These are phyloP conservation scores for Psophocarpus tetragonolobus DNA, from an alignment of 306 rosid genomes.

Conservation along the genomic window DNA sequence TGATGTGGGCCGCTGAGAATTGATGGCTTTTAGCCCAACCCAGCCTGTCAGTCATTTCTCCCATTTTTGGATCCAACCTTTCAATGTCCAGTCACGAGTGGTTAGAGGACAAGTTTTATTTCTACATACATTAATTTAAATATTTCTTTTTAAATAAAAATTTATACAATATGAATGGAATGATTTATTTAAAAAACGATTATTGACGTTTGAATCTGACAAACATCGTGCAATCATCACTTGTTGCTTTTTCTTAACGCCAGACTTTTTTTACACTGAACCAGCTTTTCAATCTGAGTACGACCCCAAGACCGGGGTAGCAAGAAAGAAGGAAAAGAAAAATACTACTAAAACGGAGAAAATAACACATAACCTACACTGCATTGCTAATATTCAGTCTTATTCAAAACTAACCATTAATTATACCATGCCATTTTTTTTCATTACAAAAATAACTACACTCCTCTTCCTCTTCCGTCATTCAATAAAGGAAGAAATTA, in stretches of 20 bases:
- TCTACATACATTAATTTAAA: background rate
- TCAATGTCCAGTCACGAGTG: background rate
- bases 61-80: background rate
- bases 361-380: background rate
- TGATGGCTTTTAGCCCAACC: slow-evolving; percentile 6
- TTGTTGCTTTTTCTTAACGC: background rate
- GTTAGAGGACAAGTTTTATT: background rate
- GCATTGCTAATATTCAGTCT: background rate
- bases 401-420: background rate
- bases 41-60: background rate
- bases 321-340: background rate
- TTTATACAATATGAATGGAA: background rate
- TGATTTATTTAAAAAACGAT: background rate
- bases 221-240: background rate
- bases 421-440: background rate
- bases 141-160: no score
- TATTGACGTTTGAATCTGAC: background rate
- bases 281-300: background rate
- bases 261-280: background rate
- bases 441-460: no score
- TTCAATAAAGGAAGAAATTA: no score
- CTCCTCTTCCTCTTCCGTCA: no score
- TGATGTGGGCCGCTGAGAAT: slow-evolving; percentile 3
- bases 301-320: background rate
- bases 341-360: background rate